These are phyloP conservation scores for Cercospora sesami DNA, from an alignment of 2,329 filamentous ascomycete genomes.

Conservation along the genomic window DNA sequence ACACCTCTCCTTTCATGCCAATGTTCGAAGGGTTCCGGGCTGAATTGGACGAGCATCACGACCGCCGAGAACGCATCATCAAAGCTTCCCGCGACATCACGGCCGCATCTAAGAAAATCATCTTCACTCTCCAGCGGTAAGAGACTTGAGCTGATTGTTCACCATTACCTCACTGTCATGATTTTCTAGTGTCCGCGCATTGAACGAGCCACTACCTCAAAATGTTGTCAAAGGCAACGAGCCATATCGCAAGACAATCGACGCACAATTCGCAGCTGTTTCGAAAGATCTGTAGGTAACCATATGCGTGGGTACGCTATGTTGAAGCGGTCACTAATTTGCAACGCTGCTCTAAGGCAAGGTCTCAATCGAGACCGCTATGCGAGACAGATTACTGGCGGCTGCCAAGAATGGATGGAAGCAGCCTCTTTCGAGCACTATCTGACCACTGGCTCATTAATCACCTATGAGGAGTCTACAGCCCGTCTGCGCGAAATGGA, in stretches of 20 bases:
- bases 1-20: constrained; percentile 52
- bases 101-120: constrained; percentile 93
- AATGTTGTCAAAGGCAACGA: constrained; percentile 70
- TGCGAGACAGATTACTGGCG: constrained; percentile 69
- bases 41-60: constrained; percentile 92
- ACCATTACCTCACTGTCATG: not conserved
- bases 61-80: constrained; percentile 83
- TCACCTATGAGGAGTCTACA: constrained; percentile 64
- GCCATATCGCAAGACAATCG: constrained; percentile 69
- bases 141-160: not conserved
- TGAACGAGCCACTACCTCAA: constrained; percentile 62
- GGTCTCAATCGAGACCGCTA: constrained; percentile 83
- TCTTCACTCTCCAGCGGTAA: constrained; percentile 80
- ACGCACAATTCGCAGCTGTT: constrained; percentile 65
- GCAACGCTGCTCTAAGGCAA: constrained; percentile 40
- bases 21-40: constrained; percentile 86
- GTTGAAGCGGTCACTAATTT: not conserved
- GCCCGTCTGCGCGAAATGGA: constrained; percentile 42
- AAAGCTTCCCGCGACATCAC: constrained; percentile 93
- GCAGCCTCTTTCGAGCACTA: constrained; percentile 88
- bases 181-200: constrained; percentile 58
- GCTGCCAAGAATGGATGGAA: constrained; percentile 93
- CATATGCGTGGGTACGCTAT: not conserved
- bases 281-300: constrained; percentile 62
- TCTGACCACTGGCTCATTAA: constrained; percentile 71